phyloP scores from a whole-genome alignment of 352 stramenopile genomes.

The Globisporangium cylindrosporum region DNA sequence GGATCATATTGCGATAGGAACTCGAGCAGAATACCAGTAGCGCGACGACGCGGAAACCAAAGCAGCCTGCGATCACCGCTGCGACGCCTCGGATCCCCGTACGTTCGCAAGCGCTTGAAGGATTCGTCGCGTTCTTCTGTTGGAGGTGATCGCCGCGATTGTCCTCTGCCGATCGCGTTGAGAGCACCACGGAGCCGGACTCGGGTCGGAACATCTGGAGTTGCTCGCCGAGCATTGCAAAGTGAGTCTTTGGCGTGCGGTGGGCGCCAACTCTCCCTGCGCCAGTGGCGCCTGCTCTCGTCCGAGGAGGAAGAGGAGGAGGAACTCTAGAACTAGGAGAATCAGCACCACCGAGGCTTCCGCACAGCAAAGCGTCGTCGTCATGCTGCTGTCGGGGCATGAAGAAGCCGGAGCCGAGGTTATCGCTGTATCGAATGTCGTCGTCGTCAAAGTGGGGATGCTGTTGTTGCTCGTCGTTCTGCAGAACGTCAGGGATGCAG shows the following conservation, averaged over 20 bases:
- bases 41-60: slow-evolving; percentile 13
- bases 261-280: background rate
- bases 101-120: background rate
- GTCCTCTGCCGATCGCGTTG: background rate
- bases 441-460: background rate
- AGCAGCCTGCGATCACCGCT: slow-evolving; percentile 17
- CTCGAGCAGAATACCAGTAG: slow-evolving; percentile 28
- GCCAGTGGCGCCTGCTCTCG: background rate
- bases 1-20: slow-evolving; percentile 19
- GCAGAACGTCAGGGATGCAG: background rate
- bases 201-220: background rate
- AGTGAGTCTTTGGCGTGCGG: slow-evolving; percentile 5
- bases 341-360: background rate
- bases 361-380: background rate
- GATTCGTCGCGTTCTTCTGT: background rate
- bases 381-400: background rate
- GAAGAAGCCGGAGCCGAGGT: background rate
- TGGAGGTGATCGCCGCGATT: background rate
- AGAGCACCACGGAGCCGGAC: slow-evolving; percentile 2
- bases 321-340: background rate
- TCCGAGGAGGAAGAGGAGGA: too few relatives aligned
- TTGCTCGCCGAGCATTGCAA: background rate
- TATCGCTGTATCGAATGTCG: background rate
- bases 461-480: background rate
- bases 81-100: background rate